phyloP scores from a whole-genome alignment of 257 asterid genomes.

The Plantago ovata region DNA sequence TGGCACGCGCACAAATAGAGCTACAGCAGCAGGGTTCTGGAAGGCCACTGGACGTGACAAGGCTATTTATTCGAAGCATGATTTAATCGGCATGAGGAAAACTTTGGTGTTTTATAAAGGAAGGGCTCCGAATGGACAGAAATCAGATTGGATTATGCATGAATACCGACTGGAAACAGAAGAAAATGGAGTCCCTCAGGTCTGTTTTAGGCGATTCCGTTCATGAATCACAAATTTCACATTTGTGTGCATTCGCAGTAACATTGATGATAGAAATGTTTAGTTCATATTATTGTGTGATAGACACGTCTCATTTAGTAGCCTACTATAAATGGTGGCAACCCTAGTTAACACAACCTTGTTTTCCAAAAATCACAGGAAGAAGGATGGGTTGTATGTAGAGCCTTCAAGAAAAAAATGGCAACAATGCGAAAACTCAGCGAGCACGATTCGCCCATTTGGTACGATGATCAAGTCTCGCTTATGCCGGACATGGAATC shows the following conservation, averaged over 20 bases:
- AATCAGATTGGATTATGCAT: slow-evolving; percentile 95
- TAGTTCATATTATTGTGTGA: too few relatives aligned
- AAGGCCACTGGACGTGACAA: slow-evolving; percentile 94
- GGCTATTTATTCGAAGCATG: slow-evolving; percentile 76
- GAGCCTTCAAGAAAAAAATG: slow-evolving; percentile 78
- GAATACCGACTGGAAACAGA: slow-evolving; percentile 84
- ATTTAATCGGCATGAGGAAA: slow-evolving; percentile 84
- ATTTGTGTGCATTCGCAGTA: too few relatives aligned
- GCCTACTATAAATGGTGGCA: neutral
- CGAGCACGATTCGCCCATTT: slow-evolving; percentile 71
- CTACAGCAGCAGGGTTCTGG: slow-evolving; percentile 93
- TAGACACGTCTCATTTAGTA: too few relatives aligned
- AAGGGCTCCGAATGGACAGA: slow-evolving; percentile 90
- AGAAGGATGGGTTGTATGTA: slow-evolving; percentile 98
- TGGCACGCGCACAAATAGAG: slow-evolving; percentile 87
- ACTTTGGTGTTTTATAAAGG: slow-evolving; percentile 85
- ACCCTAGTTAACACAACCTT: neutral
- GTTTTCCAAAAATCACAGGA: slow-evolving; percentile 41
- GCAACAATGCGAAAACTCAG: slow-evolving; percentile 45
- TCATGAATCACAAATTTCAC: too few relatives aligned
- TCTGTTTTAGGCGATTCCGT: slow-evolving; percentile 15
- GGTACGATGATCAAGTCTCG: slow-evolving; percentile 78
- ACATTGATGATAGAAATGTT: too few relatives aligned
- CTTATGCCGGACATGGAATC: slow-evolving; percentile 55
- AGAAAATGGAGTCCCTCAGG: slow-evolving; percentile 82